Base-by-base conservation (phyloP, 495 filamentous ascomycete species). In the Lepidopterella palustris region DNA sequence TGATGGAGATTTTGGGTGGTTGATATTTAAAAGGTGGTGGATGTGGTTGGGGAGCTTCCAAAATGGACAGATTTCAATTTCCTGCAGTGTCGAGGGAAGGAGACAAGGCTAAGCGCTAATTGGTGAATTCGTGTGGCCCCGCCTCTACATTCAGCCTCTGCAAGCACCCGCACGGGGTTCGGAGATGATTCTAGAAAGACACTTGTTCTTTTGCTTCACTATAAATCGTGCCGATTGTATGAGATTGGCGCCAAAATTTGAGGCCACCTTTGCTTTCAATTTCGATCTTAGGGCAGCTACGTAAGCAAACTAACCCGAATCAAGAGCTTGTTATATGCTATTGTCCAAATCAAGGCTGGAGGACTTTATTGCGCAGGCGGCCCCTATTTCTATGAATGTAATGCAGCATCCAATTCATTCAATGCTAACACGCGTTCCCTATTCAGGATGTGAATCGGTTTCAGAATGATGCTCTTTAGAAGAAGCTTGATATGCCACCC, bases 21-120 rank as follows among this genome's bases (percentile, higher is more conserved):
- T 10, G 47, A 10, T 10, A 50, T 13, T 20, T 29, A 54, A 28
- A 20, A 31, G 27, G 20, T 31, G 4, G 23, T 26, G 26, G 25
- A 13, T 31, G 51, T 28, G 18, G 26, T 15, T n/a, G 15, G 29
- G 26, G 51, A 31, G 25, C 26, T 54, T 31, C 25, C 24, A 35
- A 54, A 54, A 31, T 29, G 51, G 28, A 28, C 51, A 54, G 25
- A 54, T 54, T 54, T 54, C 51, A 54, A 23, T 42, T 42, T 42
- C 35, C 31, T 35, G 31, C 6, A 15, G 35, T 42, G 35, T 42
- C 35, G 35, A 42, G 18, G 35, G 35, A 42, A 11, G 13, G 35
- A 11, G 10, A 13, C 13, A 18, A 18, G 13, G 35, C 18, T 18
- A 42, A 42, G 35, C 35, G 3, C 13, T 42, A 18, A 42, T 42